phyloP scores from a whole-genome alignment of 257 asterid genomes.

The Oldenlandia corymbosa region DNA sequence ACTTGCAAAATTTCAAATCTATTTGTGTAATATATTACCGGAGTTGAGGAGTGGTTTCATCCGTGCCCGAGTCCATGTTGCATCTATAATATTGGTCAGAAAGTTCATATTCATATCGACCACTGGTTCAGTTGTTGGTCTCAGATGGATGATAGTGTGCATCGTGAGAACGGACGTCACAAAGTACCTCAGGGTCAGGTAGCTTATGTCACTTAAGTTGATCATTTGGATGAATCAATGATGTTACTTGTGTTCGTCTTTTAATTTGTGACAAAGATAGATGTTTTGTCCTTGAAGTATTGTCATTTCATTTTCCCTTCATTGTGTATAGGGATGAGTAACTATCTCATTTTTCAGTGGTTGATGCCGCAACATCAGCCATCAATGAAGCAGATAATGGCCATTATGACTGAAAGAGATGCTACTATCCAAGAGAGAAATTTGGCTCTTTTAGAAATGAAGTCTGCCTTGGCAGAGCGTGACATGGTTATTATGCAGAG shows the following conservation, averaged over 20 bases:
- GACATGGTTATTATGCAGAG: conserved; percentile 84
- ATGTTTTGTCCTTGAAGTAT: neutral
- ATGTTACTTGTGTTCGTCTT: neutral
- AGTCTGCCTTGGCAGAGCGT: conserved; percentile 83
- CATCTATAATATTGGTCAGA: conserved; percentile 7
- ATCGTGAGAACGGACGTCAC: conserved; percentile 81
- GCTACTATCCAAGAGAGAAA: conserved; percentile 94
- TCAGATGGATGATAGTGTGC: conserved; percentile 72
- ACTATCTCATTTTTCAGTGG: conserved; percentile 54
- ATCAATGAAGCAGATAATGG: conserved; percentile 94
- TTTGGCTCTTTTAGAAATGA: conserved; percentile 80
- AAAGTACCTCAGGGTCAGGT: conserved; percentile 91
- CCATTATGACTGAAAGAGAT: conserved; percentile 86
- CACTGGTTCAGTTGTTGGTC: conserved; percentile 19
- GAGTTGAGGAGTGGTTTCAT: conserved; percentile 6
- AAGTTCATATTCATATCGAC: conserved; percentile 12
- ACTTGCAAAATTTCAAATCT: no score
- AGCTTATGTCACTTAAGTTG: conserved; percentile 12
- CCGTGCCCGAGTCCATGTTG: conserved; percentile 20
- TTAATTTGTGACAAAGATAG: neutral
- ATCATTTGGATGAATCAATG: neutral
- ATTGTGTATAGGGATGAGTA: neutral
- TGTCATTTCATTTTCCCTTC: no score
- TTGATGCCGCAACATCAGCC: conserved; percentile 96
- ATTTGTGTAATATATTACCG: conserved; percentile 7